Evolutionary conservation across 1,139 yeast genomes (phyloP).

Genomic region (Keqinozyma sinolaborantium): DNA sequence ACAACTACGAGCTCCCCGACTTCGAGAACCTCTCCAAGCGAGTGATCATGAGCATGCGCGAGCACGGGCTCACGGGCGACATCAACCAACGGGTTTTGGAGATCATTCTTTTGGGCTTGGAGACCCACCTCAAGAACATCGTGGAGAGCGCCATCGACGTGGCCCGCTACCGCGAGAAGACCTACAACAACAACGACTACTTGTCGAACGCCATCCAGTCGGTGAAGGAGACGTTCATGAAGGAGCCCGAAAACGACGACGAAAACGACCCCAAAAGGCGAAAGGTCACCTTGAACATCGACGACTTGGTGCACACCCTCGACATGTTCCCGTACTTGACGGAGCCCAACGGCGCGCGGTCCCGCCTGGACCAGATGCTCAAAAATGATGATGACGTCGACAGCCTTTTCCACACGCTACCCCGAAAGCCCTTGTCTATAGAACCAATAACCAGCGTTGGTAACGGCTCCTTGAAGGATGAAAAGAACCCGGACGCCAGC

Average conservation of each 20-base stretch:
- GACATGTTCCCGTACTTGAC: constrained; percentile 63
- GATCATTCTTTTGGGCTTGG: constrained; percentile 74
- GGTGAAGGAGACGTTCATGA: constrained; percentile 11
- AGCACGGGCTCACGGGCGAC: constrained; percentile 86
- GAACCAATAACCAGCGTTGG: constrained; percentile 2
- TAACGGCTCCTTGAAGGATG: constrained; percentile 1
- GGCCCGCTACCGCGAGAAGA: constrained; percentile 55
- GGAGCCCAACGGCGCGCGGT: constrained; percentile 63
- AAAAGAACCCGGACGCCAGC: constrained; percentile 1
- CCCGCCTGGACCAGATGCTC: constrained; percentile 48
- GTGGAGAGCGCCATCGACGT: constrained; percentile 75
- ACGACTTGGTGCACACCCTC: constrained; percentile 63
- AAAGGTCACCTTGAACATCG: constrained; percentile 51
- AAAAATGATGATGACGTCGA: constrained; percentile 54
- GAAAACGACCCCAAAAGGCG: constrained; percentile 17
- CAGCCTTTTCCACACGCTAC: constrained; percentile 41
- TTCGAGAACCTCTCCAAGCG: constrained; percentile 63
- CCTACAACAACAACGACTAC: constrained; percentile 47
- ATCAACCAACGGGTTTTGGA: constrained; percentile 73
- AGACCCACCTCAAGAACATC: constrained; percentile 69
- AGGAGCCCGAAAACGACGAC: constrained; percentile 12
- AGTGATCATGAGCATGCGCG: constrained; percentile 82
- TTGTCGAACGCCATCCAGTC: constrained; percentile 19
- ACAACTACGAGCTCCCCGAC: constrained; percentile 81
- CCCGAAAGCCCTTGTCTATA: constrained; percentile 20